phyloP scores from a whole-genome alignment of 805 yeast genomes.

The Candida montana region DNA sequence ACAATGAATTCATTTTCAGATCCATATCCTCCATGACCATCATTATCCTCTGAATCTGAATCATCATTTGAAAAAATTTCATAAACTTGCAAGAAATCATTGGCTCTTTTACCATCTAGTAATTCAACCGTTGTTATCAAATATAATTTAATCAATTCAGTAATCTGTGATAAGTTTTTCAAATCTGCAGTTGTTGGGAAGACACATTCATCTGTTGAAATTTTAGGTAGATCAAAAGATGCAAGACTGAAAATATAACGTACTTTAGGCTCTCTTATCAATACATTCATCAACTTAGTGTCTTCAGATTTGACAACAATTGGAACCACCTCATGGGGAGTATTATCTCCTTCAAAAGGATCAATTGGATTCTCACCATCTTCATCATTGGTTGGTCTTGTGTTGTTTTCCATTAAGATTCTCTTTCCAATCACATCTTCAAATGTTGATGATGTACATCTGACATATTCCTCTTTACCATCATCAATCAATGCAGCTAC shows the following conservation, averaged over 20 bases:
- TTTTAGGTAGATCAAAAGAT: constrained; percentile 41
- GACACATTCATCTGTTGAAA: constrained; percentile 34
- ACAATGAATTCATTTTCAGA: constrained; percentile 26
- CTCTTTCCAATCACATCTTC: constrained; percentile 22
- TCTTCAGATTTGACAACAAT: constrained; percentile 20
- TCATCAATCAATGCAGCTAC: constrained; percentile 44
- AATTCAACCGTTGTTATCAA: constrained; percentile 30
- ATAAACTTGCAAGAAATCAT: constrained; percentile 25
- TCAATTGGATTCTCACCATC: not conserved
- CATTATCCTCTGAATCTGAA: constrained; percentile 15
- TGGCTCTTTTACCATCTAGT: constrained; percentile 30
- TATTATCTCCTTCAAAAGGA: not conserved
- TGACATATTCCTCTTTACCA: constrained; percentile 37
- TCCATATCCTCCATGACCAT: constrained; percentile 32
- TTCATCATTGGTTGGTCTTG: not conserved
- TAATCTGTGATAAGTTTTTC: constrained; percentile 29
- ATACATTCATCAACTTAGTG: constrained; percentile 17
- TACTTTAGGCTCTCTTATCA: constrained; percentile 43
- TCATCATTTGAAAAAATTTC: constrained; percentile 22
- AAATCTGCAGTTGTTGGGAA: constrained; percentile 31
- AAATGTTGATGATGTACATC: constrained; percentile 39
- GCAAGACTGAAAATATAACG: constrained; percentile 41
- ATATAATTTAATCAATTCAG: constrained; percentile 39
- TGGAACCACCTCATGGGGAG: constrained; percentile 4
- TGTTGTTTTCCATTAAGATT: constrained; percentile 3